Evolutionary conservation across 2,329 filamentous ascomycete genomes (phyloP).

Genomic region (Exserohilum rostratum): DNA sequence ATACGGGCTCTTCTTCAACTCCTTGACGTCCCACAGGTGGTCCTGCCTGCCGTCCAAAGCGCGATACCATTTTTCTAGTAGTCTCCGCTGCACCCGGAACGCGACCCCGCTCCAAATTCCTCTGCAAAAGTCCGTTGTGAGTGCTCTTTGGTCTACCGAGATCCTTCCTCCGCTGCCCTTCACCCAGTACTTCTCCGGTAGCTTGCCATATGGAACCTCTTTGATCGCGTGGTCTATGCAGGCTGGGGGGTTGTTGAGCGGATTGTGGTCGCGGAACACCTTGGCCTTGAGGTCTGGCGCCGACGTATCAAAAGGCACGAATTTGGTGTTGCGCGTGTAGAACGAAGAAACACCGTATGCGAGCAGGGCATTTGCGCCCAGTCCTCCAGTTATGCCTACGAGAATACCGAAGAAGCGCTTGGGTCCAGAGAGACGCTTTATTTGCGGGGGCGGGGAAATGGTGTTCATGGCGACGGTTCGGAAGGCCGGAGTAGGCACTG

Average conservation of each 20-base stretch:
- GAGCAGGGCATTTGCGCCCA: constrained; percentile 36
- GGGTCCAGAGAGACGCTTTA: constrained; percentile 37
- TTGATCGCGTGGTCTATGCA: constrained; percentile 48
- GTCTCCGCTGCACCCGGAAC: constrained; percentile 44
- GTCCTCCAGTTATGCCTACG: constrained; percentile 40
- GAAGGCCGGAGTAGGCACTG: not conserved
- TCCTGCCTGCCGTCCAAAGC: constrained; percentile 37
- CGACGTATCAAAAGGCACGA: constrained; percentile 43
- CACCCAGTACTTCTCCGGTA: constrained; percentile 33
- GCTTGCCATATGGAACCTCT: constrained; percentile 41
- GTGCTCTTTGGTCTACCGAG: constrained; percentile 33
- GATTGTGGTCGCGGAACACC: constrained; percentile 38
- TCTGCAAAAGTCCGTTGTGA: constrained; percentile 48
- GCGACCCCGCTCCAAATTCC: constrained; percentile 48
- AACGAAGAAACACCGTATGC: constrained; percentile 45
- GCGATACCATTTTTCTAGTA: constrained; percentile 46
- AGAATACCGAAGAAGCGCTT: constrained; percentile 41
- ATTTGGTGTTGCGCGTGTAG: constrained; percentile 45
- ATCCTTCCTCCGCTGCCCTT: constrained; percentile 16
- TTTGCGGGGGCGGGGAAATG: constrained; percentile 40
- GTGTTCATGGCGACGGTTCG: constrained; percentile 40
- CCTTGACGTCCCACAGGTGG: constrained; percentile 45
- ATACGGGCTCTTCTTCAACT: constrained; percentile 43
- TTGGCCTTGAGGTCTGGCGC: constrained; percentile 35
- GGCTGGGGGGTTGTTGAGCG: constrained; percentile 38